These are phyloP conservation scores for Hanseniaspora gamundiae DNA, from an alignment of 1,139 yeast genomes.

Conservation along the genomic window DNA sequence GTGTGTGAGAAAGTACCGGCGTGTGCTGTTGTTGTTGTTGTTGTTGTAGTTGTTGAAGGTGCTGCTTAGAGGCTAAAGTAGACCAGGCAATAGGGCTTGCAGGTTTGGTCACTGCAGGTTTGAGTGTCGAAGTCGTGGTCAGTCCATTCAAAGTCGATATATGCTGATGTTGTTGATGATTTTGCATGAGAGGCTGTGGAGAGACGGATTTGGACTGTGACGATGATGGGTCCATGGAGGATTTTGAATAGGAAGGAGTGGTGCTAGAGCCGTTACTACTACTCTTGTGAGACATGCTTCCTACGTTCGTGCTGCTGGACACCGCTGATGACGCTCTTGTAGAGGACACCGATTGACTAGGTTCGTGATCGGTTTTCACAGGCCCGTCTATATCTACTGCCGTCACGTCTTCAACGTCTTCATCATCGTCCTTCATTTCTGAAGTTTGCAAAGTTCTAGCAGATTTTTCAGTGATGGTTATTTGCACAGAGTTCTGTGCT, in stretches of 20 bases:
- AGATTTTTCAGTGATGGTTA: slow-evolving; percentile 10
- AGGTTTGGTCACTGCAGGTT: slow-evolving; percentile 61
- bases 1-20: slow-evolving; percentile 9
- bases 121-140: slow-evolving; percentile 34
- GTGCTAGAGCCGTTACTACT: background rate
- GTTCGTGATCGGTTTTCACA: no score
- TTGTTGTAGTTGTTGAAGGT: slow-evolving; percentile 52
- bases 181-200: slow-evolving; percentile 5
- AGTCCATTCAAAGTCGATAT: slow-evolving; percentile 21
- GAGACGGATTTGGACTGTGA: slow-evolving; percentile 3
- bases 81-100: slow-evolving; percentile 26
- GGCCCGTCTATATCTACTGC: no score
- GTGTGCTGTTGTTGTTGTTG: slow-evolving; percentile 10
- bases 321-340: slow-evolving; percentile 14
- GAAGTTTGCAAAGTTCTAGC: slow-evolving; percentile 4
- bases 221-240: background rate
- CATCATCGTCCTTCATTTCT: background rate
- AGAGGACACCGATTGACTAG: slow-evolving; percentile 2
- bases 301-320: background rate
- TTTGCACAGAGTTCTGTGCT: slow-evolving; percentile 10
- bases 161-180: slow-evolving; percentile 16
- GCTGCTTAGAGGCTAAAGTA: slow-evolving; percentile 28
- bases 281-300: no score
- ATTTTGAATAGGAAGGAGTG: background rate
- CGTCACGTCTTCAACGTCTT: background rate